Evolutionary conservation across 495 filamentous ascomycete genomes (phyloP).

Genomic region (Hyaloscypha bicolor): DNA sequence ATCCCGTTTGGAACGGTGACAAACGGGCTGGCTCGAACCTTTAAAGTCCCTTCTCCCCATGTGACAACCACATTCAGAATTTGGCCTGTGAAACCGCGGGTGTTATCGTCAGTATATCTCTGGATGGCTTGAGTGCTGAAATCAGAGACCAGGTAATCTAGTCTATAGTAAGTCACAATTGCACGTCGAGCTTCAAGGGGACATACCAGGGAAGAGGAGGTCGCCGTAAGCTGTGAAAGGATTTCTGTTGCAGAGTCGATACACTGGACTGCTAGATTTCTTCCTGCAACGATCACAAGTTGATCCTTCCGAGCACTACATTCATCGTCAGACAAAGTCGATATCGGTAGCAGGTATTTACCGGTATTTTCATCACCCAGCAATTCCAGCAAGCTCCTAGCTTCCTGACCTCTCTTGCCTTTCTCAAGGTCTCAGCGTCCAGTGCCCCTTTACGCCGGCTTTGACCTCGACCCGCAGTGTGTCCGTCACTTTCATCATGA

Average conservation of each 20-base stretch:
- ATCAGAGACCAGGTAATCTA: conserved; percentile 14
- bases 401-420: conserved; percentile 27
- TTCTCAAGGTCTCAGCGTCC: conserved; percentile 9
- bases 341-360: conserved; percentile 2
- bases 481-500: conserved; percentile 10
- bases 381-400: conserved; percentile 31
- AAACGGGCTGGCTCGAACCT: conserved; percentile 11
- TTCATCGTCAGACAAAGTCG: neutral
- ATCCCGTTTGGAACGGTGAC: conserved; percentile 5
- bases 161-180: neutral
- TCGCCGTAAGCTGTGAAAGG: conserved; percentile 5
- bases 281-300: conserved; percentile 19
- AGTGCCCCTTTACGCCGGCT: conserved; percentile 21
- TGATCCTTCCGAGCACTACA: conserved; percentile 12
- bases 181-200: neutral
- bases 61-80: conserved; percentile 8
- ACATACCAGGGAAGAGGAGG: conserved; percentile 22
- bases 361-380: conserved; percentile 30
- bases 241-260: conserved; percentile 18
- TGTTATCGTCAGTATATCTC: conserved; percentile 16
- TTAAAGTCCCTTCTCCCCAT: neutral
- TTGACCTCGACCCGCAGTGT: neutral
- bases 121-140: conserved; percentile 11
- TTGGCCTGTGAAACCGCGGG: neutral
- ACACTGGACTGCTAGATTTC: conserved; percentile 1